Conservation (phyloP, 257 asterid genomes). For the Cordia subcordata region DNA sequence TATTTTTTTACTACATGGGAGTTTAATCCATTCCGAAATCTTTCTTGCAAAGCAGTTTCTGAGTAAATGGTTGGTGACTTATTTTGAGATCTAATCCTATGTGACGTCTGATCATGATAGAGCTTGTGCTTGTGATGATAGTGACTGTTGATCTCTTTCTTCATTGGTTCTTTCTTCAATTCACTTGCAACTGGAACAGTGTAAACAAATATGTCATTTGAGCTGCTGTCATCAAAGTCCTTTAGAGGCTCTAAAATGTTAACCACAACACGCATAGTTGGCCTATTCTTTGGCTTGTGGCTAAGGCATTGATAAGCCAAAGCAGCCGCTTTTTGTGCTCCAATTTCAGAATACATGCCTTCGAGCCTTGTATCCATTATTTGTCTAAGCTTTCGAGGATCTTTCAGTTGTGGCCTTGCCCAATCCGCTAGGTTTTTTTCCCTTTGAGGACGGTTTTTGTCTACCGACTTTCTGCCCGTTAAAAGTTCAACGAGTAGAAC, state of each 20-base stretch:
- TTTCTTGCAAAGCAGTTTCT: conserved; percentile 25
- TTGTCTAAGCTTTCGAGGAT: conserved; percentile 56
- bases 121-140: conserved; percentile 32
- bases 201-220: conserved; percentile 59
- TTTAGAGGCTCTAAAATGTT: conserved; percentile 45
- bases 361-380: conserved; percentile 82
- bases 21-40: conserved; percentile 20
- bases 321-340: conserved; percentile 59
- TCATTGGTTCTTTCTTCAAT: conserved; percentile 6
- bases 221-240: conserved; percentile 30
- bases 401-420: conserved; percentile 66
- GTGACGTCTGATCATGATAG: conserved; percentile 14
- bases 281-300: conserved; percentile 69
- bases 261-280: conserved; percentile 53
- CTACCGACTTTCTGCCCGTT: conserved; percentile 69
- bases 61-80: conserved; percentile 39
- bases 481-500: conserved; percentile 70
- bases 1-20: conserved; percentile 17
- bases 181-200: conserved; percentile 33
- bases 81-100: conserved; percentile 15
- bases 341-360: conserved; percentile 63
- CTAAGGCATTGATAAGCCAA: conserved; percentile 77
- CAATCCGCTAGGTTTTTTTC: conserved; percentile 73
- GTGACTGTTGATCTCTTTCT: conserved; percentile 9
- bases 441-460: conserved; percentile 60